These are phyloP conservation scores for Alloteropsis semialata DNA, from an alignment of 176 grass and related monocot species.

Conservation along the genomic window DNA sequence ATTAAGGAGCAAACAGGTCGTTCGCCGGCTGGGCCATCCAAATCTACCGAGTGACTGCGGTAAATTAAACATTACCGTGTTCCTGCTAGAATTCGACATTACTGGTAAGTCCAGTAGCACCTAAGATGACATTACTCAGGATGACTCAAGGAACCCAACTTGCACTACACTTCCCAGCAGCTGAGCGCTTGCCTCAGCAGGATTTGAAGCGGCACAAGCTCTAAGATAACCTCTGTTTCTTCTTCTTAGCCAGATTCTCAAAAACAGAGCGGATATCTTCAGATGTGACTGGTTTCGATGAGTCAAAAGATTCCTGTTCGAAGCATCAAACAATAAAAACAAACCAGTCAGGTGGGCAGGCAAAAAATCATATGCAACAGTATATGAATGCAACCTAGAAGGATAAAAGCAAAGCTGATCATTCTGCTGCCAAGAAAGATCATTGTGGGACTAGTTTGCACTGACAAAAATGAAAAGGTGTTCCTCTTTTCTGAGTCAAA, in stretches of 20 bases:
- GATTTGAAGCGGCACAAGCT: background rate
- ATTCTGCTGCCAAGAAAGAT: background rate
- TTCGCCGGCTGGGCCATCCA: background rate
- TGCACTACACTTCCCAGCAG: background rate
- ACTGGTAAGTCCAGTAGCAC: background rate
- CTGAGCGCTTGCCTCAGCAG: background rate
- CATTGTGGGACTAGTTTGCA: background rate
- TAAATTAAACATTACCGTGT: background rate
- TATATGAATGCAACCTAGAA: background rate
- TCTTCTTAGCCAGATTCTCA: slow-evolving; percentile 88
- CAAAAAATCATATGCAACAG: background rate
- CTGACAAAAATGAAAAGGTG: background rate
- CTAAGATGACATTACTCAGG: slow-evolving; percentile 1
- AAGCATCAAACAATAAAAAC: background rate
- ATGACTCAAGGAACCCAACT: background rate
- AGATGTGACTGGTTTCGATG: slow-evolving; percentile 78
- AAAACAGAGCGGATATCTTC: slow-evolving; percentile 76
- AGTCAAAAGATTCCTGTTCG: slow-evolving; percentile 70
- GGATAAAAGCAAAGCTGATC: background rate
- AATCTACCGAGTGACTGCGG: background rate
- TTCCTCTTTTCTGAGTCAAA: background rate
- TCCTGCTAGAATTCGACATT: slow-evolving; percentile 7
- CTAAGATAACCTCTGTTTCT: slow-evolving; percentile 81
- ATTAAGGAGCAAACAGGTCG: background rate
- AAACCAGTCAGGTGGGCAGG: background rate